phyloP scores from a whole-genome alignment of 371 early-diverging fungal genomes.

The Mucor circinelloides region DNA sequence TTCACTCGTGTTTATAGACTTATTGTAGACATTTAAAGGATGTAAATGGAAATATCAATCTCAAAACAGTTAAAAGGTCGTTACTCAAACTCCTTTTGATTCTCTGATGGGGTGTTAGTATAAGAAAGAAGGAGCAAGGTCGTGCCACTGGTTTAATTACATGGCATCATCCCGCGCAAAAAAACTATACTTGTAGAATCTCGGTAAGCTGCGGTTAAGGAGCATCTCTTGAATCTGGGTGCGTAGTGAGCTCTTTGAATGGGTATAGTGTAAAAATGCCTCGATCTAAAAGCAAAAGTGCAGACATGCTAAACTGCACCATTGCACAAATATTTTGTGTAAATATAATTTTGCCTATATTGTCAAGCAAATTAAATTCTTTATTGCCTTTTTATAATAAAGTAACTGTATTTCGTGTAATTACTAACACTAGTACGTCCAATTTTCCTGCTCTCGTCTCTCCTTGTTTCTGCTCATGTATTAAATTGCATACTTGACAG shows the following conservation, averaged over 20 bases:
- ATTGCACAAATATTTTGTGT: neutral
- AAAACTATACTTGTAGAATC: neutral
- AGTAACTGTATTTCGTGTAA: neutral
- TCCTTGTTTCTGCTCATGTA: neutral
- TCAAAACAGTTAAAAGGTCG: neutral
- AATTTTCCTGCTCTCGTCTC: neutral
- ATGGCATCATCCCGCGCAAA: neutral
- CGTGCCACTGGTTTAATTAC: neutral
- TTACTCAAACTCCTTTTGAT: neutral
- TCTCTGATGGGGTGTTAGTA: neutral
- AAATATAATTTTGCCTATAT: neutral
- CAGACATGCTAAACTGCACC: neutral
- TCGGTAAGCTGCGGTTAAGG: neutral
- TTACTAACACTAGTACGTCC: neutral
- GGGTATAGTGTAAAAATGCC: neutral
- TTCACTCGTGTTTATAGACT: constrained; percentile 3
- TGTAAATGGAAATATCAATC: constrained; percentile 8
- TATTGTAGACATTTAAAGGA: neutral
- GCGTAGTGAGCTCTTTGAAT: neutral
- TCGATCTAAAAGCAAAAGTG: neutral
- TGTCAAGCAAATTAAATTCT: neutral
- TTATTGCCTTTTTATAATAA: neutral
- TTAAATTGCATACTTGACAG: constrained; percentile 2
- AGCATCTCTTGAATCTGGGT: neutral
- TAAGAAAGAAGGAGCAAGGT: neutral